Conservation (phyloP, 805 yeast genomes). For the Starmerella scarabaei region DNA sequence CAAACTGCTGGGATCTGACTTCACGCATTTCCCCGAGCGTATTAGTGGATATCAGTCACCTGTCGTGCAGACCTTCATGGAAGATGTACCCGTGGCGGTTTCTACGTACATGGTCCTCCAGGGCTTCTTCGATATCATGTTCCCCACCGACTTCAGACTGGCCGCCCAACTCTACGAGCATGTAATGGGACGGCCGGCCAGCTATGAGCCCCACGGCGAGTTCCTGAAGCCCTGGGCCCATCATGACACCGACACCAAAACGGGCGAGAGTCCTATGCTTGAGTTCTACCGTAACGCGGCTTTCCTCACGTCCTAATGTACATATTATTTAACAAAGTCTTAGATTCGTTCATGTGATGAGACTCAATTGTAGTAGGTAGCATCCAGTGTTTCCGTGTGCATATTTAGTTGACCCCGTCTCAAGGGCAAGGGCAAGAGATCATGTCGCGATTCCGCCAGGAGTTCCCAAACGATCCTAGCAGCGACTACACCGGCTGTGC, state of each 20-base stretch:
- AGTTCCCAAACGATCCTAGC: slow-evolving; percentile 3
- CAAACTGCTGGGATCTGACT: slow-evolving; percentile 60
- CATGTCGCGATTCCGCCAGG: slow-evolving; percentile 7
- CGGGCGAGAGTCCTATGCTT: slow-evolving; percentile 77
- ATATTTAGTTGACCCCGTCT: not conserved
- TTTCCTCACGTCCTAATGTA: slow-evolving; percentile 27
- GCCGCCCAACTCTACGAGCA: slow-evolving; percentile 49
- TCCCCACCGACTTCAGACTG: slow-evolving; percentile 62
- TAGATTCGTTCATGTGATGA: no score
- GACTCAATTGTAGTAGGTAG: no score
- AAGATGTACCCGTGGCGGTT: slow-evolving; percentile 54
- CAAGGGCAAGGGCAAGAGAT: not conserved
- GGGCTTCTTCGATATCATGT: slow-evolving; percentile 77
- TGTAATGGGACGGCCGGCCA: slow-evolving; percentile 48
- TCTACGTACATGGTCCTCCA: slow-evolving; percentile 71
- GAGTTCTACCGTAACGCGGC: slow-evolving; percentile 65
- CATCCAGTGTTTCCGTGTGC: not conserved
- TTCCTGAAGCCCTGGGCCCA: slow-evolving; percentile 65
- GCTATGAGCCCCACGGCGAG: slow-evolving; percentile 45
- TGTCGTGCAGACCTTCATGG: slow-evolving; percentile 64
- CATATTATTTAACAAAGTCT: not conserved
- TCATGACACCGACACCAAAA: slow-evolving; percentile 52
- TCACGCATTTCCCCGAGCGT: slow-evolving; percentile 33
- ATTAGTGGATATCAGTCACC: slow-evolving; percentile 54
- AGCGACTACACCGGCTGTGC: slow-evolving; percentile 1